Evolutionary conservation across 1,284 basidiomycete genomes (phyloP).

Genomic region (Pyrrhoderma lamaoense): DNA sequence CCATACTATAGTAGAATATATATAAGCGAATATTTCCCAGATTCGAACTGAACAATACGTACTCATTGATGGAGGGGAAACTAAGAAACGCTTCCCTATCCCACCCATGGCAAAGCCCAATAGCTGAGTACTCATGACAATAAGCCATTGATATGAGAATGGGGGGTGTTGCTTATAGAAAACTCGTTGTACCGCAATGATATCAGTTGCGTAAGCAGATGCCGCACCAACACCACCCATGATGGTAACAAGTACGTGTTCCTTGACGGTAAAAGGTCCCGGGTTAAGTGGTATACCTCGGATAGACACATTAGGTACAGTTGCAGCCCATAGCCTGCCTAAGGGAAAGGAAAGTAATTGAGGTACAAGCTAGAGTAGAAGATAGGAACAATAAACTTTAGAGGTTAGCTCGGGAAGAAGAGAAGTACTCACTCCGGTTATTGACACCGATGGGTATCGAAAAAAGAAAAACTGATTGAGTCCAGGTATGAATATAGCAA

Average conservation of each 20-base stretch:
- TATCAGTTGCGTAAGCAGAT: conserved; percentile 31
- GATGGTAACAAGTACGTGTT: conserved; percentile 35
- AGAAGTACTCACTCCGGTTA: conserved; percentile 25
- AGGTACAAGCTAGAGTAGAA: conserved; percentile 29
- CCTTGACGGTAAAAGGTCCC: conserved; percentile 38
- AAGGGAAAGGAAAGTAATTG: conserved; percentile 42
- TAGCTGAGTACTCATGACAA: conserved; percentile 32
- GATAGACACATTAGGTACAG: conserved; percentile 34
- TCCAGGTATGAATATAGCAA: conserved; percentile 52
- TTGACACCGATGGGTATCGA: conserved; percentile 51
- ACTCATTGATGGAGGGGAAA: conserved; percentile 30
- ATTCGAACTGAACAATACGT: conserved; percentile 29
- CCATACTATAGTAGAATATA: conserved; percentile 33
- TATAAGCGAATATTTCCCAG: neutral
- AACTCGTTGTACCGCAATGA: conserved; percentile 33
- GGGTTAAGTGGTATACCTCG: conserved; percentile 40
- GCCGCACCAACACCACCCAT: conserved; percentile 9
- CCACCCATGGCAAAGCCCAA: conserved; percentile 34
- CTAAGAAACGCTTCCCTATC: conserved; percentile 31
- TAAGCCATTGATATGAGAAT: conserved; percentile 21
- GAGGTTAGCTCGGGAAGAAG: neutral
- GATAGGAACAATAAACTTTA: conserved; percentile 7
- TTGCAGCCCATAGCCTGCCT: conserved; percentile 35
- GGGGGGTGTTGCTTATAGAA: conserved; percentile 26
- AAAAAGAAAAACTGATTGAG: conserved; percentile 52